phyloP scores from a whole-genome alignment of 352 stramenopile species.

The Phytophthora podocarpi region DNA sequence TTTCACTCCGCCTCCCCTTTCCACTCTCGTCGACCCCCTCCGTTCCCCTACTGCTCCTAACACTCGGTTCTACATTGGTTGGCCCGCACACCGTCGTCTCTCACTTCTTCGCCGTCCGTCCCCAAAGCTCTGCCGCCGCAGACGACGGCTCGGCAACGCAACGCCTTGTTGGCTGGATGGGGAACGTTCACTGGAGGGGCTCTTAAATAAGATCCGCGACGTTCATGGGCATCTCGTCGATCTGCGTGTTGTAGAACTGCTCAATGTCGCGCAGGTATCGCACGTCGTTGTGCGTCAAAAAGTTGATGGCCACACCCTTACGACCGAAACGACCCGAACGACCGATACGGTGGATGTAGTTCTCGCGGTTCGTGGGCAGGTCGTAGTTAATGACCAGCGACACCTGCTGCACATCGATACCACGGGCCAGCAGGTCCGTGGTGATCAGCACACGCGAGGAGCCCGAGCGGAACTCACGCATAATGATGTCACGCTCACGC shows the following conservation, averaged over 20 bases:
- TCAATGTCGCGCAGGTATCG: conserved; percentile 99
- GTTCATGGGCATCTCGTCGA: conserved; percentile 99
- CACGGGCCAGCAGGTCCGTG: conserved; percentile 98
- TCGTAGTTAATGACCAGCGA: conserved; percentile 99
- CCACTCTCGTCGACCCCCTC: conserved; percentile 33
- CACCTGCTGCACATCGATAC: conserved; percentile 99
- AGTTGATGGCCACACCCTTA: conserved; percentile 99
- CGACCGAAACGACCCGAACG: conserved; percentile 99
- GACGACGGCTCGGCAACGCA: conserved; percentile 8
- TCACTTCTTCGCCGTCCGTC: conserved; percentile 38
- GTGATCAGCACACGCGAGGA: conserved; percentile 99
- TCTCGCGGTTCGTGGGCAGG: conserved; percentile 99
- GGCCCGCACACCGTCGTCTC: conserved; percentile 32
- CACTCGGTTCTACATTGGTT: conserved; percentile 45
- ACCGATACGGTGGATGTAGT: conserved; percentile 99
- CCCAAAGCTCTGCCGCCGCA: conserved; percentile 6
- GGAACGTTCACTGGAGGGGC: conserved; percentile 28
- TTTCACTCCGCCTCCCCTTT: conserved; percentile 21
- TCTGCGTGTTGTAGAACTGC: conserved; percentile 99
- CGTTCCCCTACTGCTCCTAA: conserved; percentile 42
- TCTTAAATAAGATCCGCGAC: conserved; percentile 99
- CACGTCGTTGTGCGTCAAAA: conserved; percentile 98
- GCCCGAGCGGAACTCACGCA: conserved; percentile 99
- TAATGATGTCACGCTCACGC: conserved; percentile 99
- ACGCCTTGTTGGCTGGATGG: conserved; percentile 16